Evolutionary conservation across 2,329 filamentous ascomycete species (phyloP).

Genomic region (Colletotrichum viniferum): DNA sequence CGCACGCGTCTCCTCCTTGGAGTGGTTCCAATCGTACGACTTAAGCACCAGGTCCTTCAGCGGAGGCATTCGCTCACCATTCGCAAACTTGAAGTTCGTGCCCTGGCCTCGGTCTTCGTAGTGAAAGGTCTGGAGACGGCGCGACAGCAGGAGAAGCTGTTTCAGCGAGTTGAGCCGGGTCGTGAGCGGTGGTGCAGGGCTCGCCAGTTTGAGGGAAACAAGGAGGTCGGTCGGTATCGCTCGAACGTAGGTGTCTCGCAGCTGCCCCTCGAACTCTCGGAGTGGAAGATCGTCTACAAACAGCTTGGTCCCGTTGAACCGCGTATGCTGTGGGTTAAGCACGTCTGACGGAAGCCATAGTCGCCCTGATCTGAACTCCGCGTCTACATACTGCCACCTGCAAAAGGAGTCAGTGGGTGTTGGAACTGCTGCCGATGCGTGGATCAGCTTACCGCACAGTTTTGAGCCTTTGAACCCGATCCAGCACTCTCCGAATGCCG

Average conservation of each 20-base stretch:
- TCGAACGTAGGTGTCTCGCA: conserved; percentile 38
- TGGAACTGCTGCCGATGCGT: background rate
- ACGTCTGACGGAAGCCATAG: conserved; percentile 45
- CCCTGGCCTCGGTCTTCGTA: conserved; percentile 51
- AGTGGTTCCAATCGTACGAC: conserved; percentile 56
- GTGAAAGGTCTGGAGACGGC: conserved; percentile 40
- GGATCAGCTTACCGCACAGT: conserved; percentile 40
- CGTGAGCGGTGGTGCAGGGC: conserved; percentile 43
- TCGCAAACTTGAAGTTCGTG: conserved; percentile 44
- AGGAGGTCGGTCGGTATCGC: conserved; percentile 43
- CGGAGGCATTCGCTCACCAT: conserved; percentile 46
- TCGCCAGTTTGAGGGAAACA: conserved; percentile 44
- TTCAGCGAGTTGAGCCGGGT: conserved; percentile 46
- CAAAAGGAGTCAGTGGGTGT: background rate
- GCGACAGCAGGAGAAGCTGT: conserved; percentile 41
- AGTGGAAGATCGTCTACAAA: conserved; percentile 47
- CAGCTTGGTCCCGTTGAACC: conserved; percentile 34
- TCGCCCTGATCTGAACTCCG: conserved; percentile 28
- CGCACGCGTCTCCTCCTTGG: conserved; percentile 34
- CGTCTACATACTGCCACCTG: conserved; percentile 44
- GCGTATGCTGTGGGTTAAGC: conserved; percentile 34
- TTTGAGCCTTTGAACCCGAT: conserved; percentile 37
- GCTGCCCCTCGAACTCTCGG: conserved; percentile 36
- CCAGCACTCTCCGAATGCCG: conserved; percentile 39
- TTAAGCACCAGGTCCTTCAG: conserved; percentile 44